A percentile compares a stretch with the other conserved stretches of the same genome.
Conservation (phyloP, 2,329 filamentous ascomycete genomes). For the Penicillium aurantiogriseum region DNA sequence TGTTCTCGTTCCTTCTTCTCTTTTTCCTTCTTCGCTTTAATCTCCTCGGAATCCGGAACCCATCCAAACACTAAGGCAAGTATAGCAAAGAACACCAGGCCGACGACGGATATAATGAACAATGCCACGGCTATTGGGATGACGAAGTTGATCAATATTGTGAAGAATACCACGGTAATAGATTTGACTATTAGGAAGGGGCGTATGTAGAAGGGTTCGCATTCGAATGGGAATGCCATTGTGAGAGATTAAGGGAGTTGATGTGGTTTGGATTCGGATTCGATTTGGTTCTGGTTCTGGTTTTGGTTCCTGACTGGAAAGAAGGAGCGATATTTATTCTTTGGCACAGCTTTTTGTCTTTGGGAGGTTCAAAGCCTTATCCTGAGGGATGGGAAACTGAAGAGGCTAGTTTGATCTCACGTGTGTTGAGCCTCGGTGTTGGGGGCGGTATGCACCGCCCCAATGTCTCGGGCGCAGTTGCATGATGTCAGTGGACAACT, state of each 20-base stretch:
- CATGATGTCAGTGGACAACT: background rate
- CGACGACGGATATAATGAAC: background rate
- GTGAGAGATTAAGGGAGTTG: background rate
- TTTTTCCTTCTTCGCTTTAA: background rate
- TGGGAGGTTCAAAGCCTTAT: background rate
- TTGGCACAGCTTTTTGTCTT: background rate
- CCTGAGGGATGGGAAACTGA: background rate
- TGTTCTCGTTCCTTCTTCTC: background rate
- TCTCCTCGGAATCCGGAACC: background rate
- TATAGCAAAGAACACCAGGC: background rate
- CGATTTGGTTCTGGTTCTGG: background rate
- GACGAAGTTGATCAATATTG: background rate
- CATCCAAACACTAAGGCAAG: background rate
- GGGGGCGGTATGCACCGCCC: background rate
- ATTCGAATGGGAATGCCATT: background rate
- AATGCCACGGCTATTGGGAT: background rate
- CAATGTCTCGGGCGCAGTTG: background rate
- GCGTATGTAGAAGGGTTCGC: background rate
- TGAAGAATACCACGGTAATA: background rate
- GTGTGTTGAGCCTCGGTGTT: background rate
- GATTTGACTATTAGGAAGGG: background rate
- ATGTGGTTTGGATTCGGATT: background rate
- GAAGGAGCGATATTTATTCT: background rate
- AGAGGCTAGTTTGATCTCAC: background rate
- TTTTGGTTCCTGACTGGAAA: background rate